phyloP scores from a whole-genome alignment of 176 grass and related monocot genomes.

The Oryza longistaminata region DNA sequence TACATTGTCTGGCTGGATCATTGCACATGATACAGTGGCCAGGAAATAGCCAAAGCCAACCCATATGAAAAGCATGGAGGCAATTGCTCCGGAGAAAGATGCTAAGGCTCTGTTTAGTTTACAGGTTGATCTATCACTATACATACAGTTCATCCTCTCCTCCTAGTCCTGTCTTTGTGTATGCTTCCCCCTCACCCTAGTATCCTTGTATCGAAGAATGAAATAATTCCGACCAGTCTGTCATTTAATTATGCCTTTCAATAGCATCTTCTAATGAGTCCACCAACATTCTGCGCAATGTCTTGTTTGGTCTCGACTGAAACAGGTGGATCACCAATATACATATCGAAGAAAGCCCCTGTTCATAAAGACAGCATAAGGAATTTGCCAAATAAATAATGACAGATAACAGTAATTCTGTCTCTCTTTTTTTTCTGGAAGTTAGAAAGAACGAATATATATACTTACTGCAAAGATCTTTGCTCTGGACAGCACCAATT shows the following conservation, averaged over 20 bases:
- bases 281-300: conserved; percentile 76
- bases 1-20: conserved; percentile 7
- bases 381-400: not conserved
- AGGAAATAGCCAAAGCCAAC: conserved; percentile 44
- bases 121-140: conserved; percentile 35
- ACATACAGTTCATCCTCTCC: conserved; percentile 42
- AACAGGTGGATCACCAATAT: conserved; percentile 82
- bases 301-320: conserved; percentile 80
- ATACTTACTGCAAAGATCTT: conserved; percentile 98
- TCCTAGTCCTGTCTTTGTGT: conserved; percentile 23
- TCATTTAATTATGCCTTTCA: not conserved
- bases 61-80: conserved; percentile 56
- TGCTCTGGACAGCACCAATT: conserved; percentile 83
- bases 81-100: conserved; percentile 41
- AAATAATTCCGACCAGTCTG: conserved; percentile 32
- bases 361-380: conserved; percentile 8
- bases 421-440: not conserved
- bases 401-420: not conserved
- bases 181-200: not conserved
- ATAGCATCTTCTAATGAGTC: conserved; percentile 81
- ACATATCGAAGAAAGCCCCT: conserved; percentile 99
- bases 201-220: conserved; percentile 41
- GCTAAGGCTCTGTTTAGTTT: conserved; percentile 21
- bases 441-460: not conserved
- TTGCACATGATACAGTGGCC: conserved; percentile 18